These are phyloP conservation scores for Oxyria digyna DNA, from an alignment of 148 eudicot species.

Conservation along the genomic window DNA sequence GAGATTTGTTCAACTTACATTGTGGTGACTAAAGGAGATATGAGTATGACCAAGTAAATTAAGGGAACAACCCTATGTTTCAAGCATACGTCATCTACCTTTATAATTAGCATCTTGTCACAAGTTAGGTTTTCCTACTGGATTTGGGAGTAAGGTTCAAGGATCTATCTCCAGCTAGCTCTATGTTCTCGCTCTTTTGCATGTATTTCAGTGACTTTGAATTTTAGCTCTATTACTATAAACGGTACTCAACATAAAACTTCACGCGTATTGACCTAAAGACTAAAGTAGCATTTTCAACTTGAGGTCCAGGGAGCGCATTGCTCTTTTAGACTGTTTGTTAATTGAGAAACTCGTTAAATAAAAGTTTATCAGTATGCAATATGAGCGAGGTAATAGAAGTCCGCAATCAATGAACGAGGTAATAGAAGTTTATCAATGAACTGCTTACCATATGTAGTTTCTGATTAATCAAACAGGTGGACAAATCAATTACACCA, in stretches of 20 bases:
- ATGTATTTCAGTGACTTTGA: not conserved
- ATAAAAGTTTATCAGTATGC: not conserved
- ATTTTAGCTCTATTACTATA: no score
- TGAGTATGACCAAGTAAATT: not conserved
- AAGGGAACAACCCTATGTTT: not conserved
- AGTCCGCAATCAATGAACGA: slow-evolving; percentile 5
- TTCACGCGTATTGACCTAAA: not conserved
- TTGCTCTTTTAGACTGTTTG: not conserved
- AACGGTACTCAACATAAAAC: not conserved
- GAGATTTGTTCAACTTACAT: not conserved
- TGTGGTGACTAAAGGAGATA: not conserved
- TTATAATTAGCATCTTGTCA: not conserved
- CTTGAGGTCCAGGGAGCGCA: not conserved
- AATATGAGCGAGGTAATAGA: not conserved
- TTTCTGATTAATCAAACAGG: slow-evolving; percentile 87
- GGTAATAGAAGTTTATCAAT: no score
- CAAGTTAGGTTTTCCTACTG: not conserved
- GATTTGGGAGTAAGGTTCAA: not conserved
- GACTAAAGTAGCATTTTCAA: not conserved
- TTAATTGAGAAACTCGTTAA: not conserved
- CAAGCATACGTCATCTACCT: not conserved
- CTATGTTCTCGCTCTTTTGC: not conserved
- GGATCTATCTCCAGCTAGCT: not conserved
- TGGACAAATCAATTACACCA: slow-evolving; percentile 65
- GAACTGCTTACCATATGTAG: slow-evolving; percentile 68